Percentiles rank a stretch among this genome's conserved stretches.
phyloP scores from a whole-genome alignment of 2,329 filamentous ascomycete species.

The Passalora sequoiae region DNA sequence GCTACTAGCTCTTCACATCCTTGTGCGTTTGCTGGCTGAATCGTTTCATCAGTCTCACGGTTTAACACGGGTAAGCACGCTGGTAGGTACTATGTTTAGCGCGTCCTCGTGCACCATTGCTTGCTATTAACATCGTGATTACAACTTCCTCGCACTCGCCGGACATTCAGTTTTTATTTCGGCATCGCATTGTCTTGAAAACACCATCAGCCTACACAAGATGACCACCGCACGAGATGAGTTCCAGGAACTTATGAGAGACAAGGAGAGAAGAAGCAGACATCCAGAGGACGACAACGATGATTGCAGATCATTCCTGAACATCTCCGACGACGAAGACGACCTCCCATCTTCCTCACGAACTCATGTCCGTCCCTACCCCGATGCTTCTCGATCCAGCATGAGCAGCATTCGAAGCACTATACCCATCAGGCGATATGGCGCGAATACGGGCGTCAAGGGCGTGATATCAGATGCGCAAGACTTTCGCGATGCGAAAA shows the following conservation, averaged over 20 bases:
- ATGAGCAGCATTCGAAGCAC: constrained; percentile 42
- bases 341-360: constrained; percentile 53
- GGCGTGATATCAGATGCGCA: constrained; percentile 81
- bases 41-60: too few relatives aligned
- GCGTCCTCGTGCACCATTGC: too few relatives aligned
- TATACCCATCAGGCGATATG: constrained; percentile 58
- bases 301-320: constrained; percentile 34
- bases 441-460: constrained; percentile 74
- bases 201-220: too few relatives aligned
- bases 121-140: too few relatives aligned
- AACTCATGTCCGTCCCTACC: constrained; percentile 33
- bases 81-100: too few relatives aligned
- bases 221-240: constrained; percentile 49
- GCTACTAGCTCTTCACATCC: too few relatives aligned
- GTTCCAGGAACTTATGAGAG: constrained; percentile 48
- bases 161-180: too few relatives aligned
- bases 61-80: too few relatives aligned
- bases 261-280: constrained; percentile 39
- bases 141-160: too few relatives aligned
- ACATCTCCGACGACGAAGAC: constrained; percentile 43
- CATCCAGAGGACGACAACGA: constrained; percentile 49
- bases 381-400: constrained; percentile 27
- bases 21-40: too few relatives aligned
- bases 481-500: constrained; percentile 53
- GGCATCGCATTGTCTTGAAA: too few relatives aligned